These are phyloP conservation scores for Boletus reticulatus DNA, from an alignment of 768 basidiomycete species.

Conservation along the genomic window DNA sequence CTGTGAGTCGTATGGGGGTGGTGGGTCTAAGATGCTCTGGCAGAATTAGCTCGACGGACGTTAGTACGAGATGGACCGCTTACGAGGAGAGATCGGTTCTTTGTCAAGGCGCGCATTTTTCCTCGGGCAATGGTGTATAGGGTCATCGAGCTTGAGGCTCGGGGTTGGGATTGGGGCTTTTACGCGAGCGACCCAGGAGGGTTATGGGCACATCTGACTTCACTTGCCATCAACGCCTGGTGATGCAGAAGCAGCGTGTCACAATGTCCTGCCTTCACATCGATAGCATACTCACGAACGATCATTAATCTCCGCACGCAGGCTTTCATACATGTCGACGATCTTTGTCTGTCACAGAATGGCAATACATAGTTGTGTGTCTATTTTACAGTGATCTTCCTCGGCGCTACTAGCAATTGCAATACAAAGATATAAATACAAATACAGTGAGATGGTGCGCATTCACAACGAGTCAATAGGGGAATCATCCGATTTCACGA, in stretches of 20 bases:
- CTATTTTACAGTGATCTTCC: neutral
- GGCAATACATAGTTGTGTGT: neutral
- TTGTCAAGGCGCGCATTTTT: conserved; percentile 4
- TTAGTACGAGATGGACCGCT: neutral
- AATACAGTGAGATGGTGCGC: neutral
- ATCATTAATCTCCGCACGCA: conserved; percentile 10
- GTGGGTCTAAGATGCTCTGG: neutral
- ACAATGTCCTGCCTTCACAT: neutral
- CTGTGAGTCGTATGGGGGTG: conserved; percentile 15
- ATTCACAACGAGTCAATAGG: conserved; percentile 9
- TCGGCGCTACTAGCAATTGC: neutral
- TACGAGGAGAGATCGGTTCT: conserved; percentile 2
- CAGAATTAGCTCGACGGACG: neutral
- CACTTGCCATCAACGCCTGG: conserved; percentile 4
- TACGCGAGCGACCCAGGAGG: neutral
- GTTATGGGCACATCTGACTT: conserved; percentile 11
- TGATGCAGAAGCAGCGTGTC: conserved; percentile 1
- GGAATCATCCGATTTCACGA: conserved; percentile 21
- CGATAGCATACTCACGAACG: neutral
- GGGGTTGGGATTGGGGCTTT: neutral
- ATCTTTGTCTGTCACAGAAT: conserved; percentile 3
- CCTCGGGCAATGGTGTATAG: conserved; percentile 1
- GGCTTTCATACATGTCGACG: neutral
- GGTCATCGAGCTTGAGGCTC: neutral
- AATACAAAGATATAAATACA: conserved; percentile 10